Evolutionary conservation across 345 rosid genomes (phyloP).

Genomic region (Melaleuca quinquenervia): DNA sequence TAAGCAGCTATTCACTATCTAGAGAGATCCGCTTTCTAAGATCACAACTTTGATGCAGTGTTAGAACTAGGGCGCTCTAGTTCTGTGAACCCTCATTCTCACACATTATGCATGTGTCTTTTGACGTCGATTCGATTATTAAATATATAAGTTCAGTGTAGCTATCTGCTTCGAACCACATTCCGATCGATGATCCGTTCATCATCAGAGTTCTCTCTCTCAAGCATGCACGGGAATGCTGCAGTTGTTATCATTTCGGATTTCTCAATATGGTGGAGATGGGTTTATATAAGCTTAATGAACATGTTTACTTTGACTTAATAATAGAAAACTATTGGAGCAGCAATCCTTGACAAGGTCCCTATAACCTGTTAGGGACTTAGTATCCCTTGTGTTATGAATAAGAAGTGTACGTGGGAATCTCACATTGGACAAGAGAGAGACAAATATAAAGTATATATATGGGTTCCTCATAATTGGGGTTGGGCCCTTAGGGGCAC

Average conservation of each 20-base stretch:
- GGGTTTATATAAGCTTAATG: background rate
- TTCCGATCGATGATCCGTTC: background rate
- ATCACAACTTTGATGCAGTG: background rate
- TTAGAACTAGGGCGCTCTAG: background rate
- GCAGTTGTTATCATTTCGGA: background rate
- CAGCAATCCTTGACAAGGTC: background rate
- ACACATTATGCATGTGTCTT: background rate
- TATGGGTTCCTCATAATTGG: no score
- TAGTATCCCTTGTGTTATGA: no score
- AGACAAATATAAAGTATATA: no score
- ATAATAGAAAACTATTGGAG: background rate
- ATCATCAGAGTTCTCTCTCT: background rate
- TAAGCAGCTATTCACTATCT: background rate
- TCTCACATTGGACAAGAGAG: no score
- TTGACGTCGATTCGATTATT: background rate
- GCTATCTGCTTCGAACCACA: background rate
- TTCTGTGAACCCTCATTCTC: background rate
- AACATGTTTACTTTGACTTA: background rate
- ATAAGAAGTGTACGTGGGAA: no score
- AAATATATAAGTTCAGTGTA: background rate
- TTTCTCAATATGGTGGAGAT: background rate
- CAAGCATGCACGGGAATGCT: accelerated
- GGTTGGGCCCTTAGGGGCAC: no score
- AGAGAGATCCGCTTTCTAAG: background rate
- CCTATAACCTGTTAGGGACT: no score